Evolutionary conservation across 1,284 basidiomycete species (phyloP), one percentile per base, ranked within the genome.

Genomic region (Xerocomus cyaneibrunnescens): DNA sequence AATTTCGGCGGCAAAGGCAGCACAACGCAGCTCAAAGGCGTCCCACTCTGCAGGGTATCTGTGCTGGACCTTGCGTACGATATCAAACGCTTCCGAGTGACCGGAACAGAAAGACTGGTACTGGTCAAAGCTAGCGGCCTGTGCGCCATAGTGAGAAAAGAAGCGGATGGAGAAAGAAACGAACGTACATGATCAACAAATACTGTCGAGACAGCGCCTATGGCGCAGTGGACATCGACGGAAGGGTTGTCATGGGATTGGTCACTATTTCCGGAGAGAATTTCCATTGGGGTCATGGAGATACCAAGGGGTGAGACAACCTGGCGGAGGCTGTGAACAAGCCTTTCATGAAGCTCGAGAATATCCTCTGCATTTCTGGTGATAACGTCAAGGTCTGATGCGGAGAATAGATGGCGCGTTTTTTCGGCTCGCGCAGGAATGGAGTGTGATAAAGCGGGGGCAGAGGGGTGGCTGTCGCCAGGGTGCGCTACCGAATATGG

Each of bases 61-160:
- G 47, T 80, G 75, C 45, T 85, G 80, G 9, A 85, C 76, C 39
- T 78, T 79, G 51, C 87, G 80, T 2, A 94, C 74, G 14, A 92
- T 64, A 51, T 89, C 84, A 44, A 86, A 74, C 0, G 92, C 92
- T 58, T 90, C 87, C 44, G 83, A 81, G 62, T 96, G 92, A 1
- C 85, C 85, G 0, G 90, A 82, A 63, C 94, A 96, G 62, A 92
- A 96, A 12, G 78, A 72, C 67, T 92, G 81, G 72, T 97, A 97
- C 2, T 84, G 77, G 50, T 80, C 75, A 61, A 95, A 94, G 37
- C 79, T 74, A 14, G 84, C 74, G 17, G 85, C 84, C 91, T 93
- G 62, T n/a, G 57, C 10, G 54, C 55, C 19, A 46, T 37, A 50
- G 31, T 58, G 12, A 50, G 57, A 48, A 31, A 34, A 38, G 30